Evolutionary conservation across 1,284 basidiomycete genomes (phyloP), one percentile per base, ranked within the genome.

Genomic region (Ustilago nuda): DNA sequence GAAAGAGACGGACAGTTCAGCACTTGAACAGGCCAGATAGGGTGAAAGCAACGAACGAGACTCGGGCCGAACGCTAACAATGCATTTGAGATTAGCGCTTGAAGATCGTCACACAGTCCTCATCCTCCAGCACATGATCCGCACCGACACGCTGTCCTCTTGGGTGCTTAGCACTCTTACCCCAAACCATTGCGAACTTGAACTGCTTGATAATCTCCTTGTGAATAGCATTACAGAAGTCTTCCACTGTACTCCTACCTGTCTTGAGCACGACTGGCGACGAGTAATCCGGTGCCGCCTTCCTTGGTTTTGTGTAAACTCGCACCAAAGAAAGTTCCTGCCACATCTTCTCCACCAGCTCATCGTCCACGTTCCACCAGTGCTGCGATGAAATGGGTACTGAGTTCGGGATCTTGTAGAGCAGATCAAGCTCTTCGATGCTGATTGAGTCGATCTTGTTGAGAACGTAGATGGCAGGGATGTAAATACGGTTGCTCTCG

Each of bases 311-410:
- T 11, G 97, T 99, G 88, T 99, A 91, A 4, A 88, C 83, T 23
- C 86, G 68, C 61, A 94, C 93, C 32, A 83, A 74, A 64, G 78
- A 63, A 8, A 86, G 72, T 55, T 82, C 76, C 51, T 83, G 66
- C 86, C 86, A 87, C 82, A 87, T 86, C 58, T 84, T 85, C 72
- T 94, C 92, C 62, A 94, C 90, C 51, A 99, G 89, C 86, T 99
- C 97, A 87, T 99, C 97, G 86, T 98, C 96, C 80, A 99, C 89
- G 87, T 99, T 99, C 82, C 98, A 89, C 96, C 96, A 99, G 84
- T 94, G 91, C 73, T 91, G 90, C 9, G 94, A 95, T 17, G 93
- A 95, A 84, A 99, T 90, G 5, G 97, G 97, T 7, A 98, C 96
- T 66, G 93, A 94, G 87, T 94, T 91, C 17, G 97, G 97, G 78